Percentiles rank a stretch among this genome's conserved stretches.
phyloP scores from a whole-genome alignment of 306 rosid species.

The Quercus parvula region DNA sequence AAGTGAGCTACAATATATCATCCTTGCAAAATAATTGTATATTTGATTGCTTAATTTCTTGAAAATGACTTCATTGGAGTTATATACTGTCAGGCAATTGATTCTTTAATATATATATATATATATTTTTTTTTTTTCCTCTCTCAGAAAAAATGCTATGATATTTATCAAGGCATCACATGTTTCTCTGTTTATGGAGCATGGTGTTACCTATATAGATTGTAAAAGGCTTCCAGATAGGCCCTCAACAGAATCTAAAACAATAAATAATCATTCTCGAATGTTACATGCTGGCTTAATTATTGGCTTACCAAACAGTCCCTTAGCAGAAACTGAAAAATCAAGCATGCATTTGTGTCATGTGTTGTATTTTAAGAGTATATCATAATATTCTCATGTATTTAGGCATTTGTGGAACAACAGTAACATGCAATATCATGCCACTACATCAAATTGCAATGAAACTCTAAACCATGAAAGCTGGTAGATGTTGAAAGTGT shows the following conservation, averaged over 20 bases:
- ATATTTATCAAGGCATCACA: background rate
- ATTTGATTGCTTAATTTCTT: background rate
- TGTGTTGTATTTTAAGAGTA: background rate
- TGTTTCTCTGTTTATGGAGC: background rate
- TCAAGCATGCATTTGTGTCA: background rate
- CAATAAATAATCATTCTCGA: background rate
- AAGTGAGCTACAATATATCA: conserved; percentile 46
- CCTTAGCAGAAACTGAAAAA: background rate
- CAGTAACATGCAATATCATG: background rate
- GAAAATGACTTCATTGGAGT: background rate
- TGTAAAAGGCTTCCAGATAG: background rate
- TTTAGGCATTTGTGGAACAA: background rate
- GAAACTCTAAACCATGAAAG: background rate
- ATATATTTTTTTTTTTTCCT: background rate
- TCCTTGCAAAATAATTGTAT: background rate
- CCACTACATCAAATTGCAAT: background rate
- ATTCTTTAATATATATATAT: background rate
- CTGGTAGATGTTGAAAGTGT: background rate
- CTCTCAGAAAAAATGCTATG: background rate
- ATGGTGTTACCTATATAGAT: background rate
- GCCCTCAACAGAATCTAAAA: background rate
- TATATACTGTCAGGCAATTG: background rate
- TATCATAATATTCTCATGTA: background rate
- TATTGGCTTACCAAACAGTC: background rate
- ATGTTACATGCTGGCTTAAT: background rate